Evolutionary conservation across 31 red algal genomes (phyloP).

Genomic region (Asparagopsis taxiformis): DNA sequence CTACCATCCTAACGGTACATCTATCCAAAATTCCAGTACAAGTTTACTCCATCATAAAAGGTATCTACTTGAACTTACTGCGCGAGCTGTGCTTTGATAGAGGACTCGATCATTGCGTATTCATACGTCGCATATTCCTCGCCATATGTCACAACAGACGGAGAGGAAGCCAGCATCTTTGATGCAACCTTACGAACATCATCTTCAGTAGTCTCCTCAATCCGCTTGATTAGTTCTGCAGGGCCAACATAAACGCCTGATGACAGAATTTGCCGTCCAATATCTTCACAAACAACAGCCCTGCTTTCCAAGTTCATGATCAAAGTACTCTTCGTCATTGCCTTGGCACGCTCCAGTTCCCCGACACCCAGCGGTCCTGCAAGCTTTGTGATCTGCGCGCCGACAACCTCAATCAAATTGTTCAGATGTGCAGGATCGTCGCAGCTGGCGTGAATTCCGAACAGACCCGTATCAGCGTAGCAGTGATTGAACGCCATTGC

Average conservation of each 20-base stretch:
- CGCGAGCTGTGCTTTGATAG: constrained; percentile 57
- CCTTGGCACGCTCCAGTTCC: constrained; percentile 89
- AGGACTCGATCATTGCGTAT: constrained; percentile 70
- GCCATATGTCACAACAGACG: constrained; percentile 83
- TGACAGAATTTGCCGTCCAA: constrained; percentile 90
- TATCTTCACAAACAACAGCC: constrained; percentile 91
- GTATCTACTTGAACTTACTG: background rate
- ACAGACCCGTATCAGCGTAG: constrained; percentile 89
- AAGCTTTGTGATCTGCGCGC: constrained; percentile 63
- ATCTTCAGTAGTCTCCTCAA: constrained; percentile 84
- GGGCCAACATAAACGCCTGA: constrained; percentile 76
- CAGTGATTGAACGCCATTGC: constrained; percentile 89
- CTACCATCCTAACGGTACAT: background rate
- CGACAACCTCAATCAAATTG: constrained; percentile 70
- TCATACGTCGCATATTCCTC: constrained; percentile 85
- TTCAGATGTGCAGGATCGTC: constrained; percentile 66
- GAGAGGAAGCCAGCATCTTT: constrained; percentile 61
- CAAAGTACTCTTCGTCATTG: constrained; percentile 87
- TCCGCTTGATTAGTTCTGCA: constrained; percentile 54
- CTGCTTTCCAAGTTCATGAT: constrained; percentile 96
- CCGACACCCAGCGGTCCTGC: constrained; percentile 47
- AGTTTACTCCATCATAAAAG: background rate
- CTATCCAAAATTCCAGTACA: background rate
- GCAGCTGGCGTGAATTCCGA: constrained; percentile 88
- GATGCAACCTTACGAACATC: constrained; percentile 76